Evolutionary conservation across 306 rosid genomes (phyloP).

Genomic region (Inga leiocalycina): DNA sequence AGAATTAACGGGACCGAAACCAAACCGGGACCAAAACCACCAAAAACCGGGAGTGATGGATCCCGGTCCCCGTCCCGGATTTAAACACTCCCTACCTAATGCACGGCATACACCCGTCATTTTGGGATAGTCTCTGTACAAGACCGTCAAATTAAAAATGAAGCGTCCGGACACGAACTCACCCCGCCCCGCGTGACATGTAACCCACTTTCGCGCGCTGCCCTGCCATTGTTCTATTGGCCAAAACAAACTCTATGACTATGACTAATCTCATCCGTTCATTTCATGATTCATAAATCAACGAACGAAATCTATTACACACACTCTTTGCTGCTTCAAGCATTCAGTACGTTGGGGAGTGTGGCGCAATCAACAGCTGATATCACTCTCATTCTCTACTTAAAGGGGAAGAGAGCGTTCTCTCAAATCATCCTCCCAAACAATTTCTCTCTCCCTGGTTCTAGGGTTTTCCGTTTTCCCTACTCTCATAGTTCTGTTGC

Average conservation of each 20-base stretch:
- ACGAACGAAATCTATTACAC: neutral
- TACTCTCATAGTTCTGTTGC: neutral
- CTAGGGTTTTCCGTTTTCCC: slow-evolving; percentile 28
- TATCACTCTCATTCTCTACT: slow-evolving; percentile 2
- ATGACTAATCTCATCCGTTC: neutral
- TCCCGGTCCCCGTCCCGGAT: too few relatives aligned
- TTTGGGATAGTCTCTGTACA: neutral
- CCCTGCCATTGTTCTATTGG: neutral
- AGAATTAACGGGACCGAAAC: too few relatives aligned
- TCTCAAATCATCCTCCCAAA: neutral
- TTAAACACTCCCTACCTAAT: too few relatives aligned
- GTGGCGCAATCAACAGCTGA: neutral
- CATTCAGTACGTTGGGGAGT: neutral
- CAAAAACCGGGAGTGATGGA: too few relatives aligned
- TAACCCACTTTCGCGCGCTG: neutral
- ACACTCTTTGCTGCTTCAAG: neutral
- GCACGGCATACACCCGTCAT: neutral
- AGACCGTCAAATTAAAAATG: neutral
- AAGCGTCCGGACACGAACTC: neutral
- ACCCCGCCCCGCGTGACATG: neutral
- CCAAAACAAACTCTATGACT: neutral
- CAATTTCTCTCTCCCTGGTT: neutral
- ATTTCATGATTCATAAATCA: neutral
- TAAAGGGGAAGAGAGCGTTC: neutral
- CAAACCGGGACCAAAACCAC: too few relatives aligned